Conservation (phyloP, 108 stramenopile genomes). For the Pseudonitzschia multiseries region DNA sequence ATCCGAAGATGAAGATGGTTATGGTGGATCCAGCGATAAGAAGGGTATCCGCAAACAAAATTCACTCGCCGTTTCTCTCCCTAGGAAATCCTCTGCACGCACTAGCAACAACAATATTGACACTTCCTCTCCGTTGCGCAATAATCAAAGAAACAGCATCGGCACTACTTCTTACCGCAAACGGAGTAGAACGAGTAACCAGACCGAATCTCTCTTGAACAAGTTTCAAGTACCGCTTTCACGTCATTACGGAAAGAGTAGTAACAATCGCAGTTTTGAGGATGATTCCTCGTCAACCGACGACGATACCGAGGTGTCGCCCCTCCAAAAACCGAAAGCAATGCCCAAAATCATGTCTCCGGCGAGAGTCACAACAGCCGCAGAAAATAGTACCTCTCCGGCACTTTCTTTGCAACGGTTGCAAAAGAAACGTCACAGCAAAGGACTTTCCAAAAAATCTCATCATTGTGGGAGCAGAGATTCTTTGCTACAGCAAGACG, state of each 20-base stretch:
- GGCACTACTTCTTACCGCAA: background rate
- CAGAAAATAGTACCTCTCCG: background rate
- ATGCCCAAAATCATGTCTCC: background rate
- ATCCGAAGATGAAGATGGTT: conserved; percentile 6
- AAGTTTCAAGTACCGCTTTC: conserved; percentile 6
- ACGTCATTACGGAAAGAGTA: background rate
- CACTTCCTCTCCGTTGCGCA: background rate
- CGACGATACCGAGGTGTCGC: background rate
- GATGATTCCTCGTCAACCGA: background rate
- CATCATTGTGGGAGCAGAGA: background rate
- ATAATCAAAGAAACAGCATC: background rate
- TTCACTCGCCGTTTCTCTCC: background rate
- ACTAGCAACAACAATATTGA: background rate
- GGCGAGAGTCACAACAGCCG: background rate
- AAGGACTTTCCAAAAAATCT: background rate
- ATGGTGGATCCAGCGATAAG: background rate
- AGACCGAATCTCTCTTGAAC: conserved; percentile 9
- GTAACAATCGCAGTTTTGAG: background rate
- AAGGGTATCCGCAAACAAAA: background rate
- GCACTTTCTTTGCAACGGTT: background rate
- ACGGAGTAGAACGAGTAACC: background rate
- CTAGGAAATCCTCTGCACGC: background rate
- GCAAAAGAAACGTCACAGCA: background rate
- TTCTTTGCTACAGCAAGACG: background rate
- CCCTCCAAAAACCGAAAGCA: background rate